Conservation (phyloP, 108 stramenopile species). For the Skeletonema menzelii region DNA sequence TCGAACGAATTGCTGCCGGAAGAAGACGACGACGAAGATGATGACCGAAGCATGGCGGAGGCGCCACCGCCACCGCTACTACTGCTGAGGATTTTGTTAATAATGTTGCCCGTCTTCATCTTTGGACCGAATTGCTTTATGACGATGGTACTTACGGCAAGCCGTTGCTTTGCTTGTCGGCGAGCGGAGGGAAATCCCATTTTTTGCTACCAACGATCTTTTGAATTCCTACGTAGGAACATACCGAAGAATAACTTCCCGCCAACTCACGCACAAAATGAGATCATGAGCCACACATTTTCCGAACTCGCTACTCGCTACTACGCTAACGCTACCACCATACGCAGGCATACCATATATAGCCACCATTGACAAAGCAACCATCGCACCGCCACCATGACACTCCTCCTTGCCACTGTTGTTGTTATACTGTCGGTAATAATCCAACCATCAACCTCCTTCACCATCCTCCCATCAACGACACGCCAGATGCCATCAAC, state of each 20-base stretch:
- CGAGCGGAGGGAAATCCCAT: not conserved
- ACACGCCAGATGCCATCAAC: not conserved
- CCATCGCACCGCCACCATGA: too few species aligned
- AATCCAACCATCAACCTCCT: not conserved
- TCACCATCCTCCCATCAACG: not conserved
- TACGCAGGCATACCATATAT: too few species aligned
- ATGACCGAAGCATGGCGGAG: not conserved
- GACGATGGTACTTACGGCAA: not conserved
- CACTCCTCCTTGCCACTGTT: not conserved
- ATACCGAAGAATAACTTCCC: too few species aligned
- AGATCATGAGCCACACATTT: too few species aligned
- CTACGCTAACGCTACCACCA: too few species aligned
- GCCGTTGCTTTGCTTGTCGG: not conserved
- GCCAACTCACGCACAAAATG: too few species aligned
- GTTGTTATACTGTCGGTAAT: not conserved
- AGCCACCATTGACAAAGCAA: too few species aligned
- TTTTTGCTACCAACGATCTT: not conserved
- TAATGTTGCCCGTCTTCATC: not conserved
- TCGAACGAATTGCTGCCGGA: not conserved
- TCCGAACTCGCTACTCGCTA: too few species aligned
- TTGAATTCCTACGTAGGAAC: not conserved
- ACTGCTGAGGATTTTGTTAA: not conserved
- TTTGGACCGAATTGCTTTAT: not conserved
- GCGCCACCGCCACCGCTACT: not conserved
- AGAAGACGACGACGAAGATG: not conserved